phyloP scores from a whole-genome alignment of 495 filamentous ascomycete genomes.

The Achaetomiella virescens region DNA sequence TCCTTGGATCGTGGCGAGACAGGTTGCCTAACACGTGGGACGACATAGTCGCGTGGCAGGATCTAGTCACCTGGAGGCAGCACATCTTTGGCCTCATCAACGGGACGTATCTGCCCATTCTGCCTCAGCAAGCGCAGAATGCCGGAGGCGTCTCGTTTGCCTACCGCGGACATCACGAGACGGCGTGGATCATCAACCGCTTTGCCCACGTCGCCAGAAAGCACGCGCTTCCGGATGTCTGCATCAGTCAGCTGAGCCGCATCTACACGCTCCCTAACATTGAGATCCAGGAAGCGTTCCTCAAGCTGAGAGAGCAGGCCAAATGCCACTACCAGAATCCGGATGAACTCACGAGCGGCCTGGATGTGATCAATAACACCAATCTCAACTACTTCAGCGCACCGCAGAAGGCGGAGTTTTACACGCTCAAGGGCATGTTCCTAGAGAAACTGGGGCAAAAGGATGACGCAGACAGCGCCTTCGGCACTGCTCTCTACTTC shows the following conservation, averaged over 20 bases:
- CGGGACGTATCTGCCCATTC: slow-evolving; percentile 76
- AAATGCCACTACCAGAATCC: slow-evolving; percentile 97
- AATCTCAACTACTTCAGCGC: slow-evolving; percentile 96
- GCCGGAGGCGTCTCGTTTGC: slow-evolving; percentile 80
- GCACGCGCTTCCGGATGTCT: slow-evolving; percentile 93
- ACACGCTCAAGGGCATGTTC: slow-evolving; percentile 99
- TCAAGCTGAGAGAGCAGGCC: slow-evolving; percentile 94
- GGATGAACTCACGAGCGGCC: slow-evolving; percentile 78
- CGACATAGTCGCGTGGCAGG: slow-evolving; percentile 98
- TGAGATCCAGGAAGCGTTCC: slow-evolving; percentile 97
- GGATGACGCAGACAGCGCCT: slow-evolving; percentile 86
- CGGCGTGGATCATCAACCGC: slow-evolving; percentile 98
- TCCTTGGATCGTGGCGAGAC: slow-evolving; percentile 93
- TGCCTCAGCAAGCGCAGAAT: slow-evolving; percentile 70
- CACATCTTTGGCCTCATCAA: slow-evolving; percentile 99
- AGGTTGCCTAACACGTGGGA: slow-evolving; percentile 97
- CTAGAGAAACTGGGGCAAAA: slow-evolving; percentile 84
- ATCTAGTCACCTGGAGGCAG: slow-evolving; percentile 96
- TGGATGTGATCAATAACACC: slow-evolving; percentile 99
- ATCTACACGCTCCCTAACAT: slow-evolving; percentile 99
- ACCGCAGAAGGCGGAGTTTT: slow-evolving; percentile 97
- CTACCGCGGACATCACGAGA: slow-evolving; percentile 96
- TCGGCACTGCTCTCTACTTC: slow-evolving; percentile 88
- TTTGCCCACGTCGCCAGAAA: slow-evolving; percentile 97
- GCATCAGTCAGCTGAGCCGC: slow-evolving; percentile 89